Percentiles rank a stretch among this genome's conserved stretches.
Conservation (phyloP, 495 filamentous ascomycete genomes). For the Aeminium ludgeri region DNA sequence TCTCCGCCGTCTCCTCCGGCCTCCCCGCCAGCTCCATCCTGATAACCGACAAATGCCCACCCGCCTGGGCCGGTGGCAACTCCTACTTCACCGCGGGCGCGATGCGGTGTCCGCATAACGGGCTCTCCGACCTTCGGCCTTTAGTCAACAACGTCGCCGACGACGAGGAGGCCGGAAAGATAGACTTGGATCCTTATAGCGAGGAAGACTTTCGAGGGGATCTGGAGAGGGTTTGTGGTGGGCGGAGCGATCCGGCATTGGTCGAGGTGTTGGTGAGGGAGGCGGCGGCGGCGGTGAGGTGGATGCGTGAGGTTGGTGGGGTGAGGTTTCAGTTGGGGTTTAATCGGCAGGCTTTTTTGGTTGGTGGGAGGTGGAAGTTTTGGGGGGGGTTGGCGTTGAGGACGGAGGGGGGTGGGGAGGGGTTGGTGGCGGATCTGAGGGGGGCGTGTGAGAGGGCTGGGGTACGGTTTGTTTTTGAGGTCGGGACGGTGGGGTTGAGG, state of each 20-base stretch:
- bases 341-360: constrained; percentile 42
- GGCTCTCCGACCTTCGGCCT: constrained; percentile 31
- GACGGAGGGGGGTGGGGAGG: constrained; percentile 41
- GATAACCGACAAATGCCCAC: constrained; percentile 37
- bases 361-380: constrained; percentile 39
- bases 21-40: constrained; percentile 21
- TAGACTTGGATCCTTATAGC: constrained; percentile 33
- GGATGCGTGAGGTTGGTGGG: constrained; percentile 34
- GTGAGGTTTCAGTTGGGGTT: constrained; percentile 41
- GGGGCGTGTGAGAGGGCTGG: too few relatives aligned
- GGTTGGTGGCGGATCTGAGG: constrained; percentile 33
- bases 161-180: constrained; percentile 20
- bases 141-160: constrained; percentile 32
- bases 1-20: constrained; percentile 29
- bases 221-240: constrained; percentile 33
- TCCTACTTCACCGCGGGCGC: constrained; percentile 42
- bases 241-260: constrained; percentile 31
- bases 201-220: constrained; percentile 31
- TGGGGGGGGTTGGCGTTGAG: constrained; percentile 44
- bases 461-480: too few relatives aligned
- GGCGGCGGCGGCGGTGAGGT: constrained; percentile 32
- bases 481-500: too few relatives aligned
- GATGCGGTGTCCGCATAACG: constrained; percentile 32
- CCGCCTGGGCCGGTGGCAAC: constrained; percentile 40
- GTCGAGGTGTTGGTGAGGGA: constrained; percentile 31